Evolutionary conservation across 78 protist genomes (phyloP).

Genomic region (Dictyostelium discoideum): DNA sequence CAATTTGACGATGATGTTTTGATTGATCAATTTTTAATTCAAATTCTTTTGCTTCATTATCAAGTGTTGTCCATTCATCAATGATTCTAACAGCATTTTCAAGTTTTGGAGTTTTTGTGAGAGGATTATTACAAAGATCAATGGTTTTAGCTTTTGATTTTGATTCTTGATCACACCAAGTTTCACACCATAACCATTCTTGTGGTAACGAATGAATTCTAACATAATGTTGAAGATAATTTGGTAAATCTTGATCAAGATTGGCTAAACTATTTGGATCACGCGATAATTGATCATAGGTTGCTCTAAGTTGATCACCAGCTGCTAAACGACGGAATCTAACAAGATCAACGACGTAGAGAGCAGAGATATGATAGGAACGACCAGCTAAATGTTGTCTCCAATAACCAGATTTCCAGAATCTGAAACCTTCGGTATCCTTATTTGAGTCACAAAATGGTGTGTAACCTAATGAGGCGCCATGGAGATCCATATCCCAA

Average conservation of each 20-base stretch:
- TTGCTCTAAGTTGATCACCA: conserved; percentile 94
- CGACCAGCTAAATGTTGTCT: conserved; percentile 88
- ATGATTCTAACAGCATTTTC: conserved; percentile 90
- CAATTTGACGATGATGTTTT: conserved; percentile 34
- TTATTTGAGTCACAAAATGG: conserved; percentile 93
- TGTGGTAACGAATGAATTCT: conserved; percentile 97
- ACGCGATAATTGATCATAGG: conserved; percentile 89
- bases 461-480: conserved; percentile 92
- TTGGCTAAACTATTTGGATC: conserved; percentile 87
- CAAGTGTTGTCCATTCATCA: conserved; percentile 83
- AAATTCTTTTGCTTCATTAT: conserved; percentile 74
- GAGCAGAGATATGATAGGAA: conserved; percentile 98
- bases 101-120: conserved; percentile 98
- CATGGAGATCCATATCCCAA: conserved; percentile 91
- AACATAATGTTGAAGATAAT: conserved; percentile 95
- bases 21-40: background rate
- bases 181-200: conserved; percentile 99
- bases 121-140: conserved; percentile 99
- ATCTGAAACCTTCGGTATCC: conserved; percentile 96
- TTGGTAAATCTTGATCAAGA: conserved; percentile 98
- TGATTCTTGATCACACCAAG: conserved; percentile 96
- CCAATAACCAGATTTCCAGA: conserved; percentile 98
- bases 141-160: conserved; percentile 96
- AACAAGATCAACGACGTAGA: conserved; percentile 97
- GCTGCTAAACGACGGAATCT: conserved; percentile 91